Conservation (phyloP, 176 grass and related monocot genomes). For the Bromus sterilis region DNA sequence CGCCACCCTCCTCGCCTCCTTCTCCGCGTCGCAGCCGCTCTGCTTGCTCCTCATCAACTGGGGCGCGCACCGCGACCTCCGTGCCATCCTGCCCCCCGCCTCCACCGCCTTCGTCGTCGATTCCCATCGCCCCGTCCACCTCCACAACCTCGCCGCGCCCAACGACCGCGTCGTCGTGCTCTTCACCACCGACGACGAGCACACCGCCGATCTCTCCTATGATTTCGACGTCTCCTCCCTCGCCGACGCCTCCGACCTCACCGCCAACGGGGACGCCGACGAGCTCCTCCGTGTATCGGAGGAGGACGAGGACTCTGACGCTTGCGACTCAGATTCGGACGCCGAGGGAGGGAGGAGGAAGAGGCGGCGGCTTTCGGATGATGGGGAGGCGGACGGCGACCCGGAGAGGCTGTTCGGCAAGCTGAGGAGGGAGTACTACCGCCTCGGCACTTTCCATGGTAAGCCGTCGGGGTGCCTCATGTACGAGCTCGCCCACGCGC, state of each 20-base stretch:
- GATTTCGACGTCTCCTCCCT: constrained; percentile 68
- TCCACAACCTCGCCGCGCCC: constrained; percentile 58
- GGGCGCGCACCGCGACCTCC: constrained; percentile 63
- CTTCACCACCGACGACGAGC: constrained; percentile 65
- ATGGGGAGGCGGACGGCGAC: constrained; percentile 31
- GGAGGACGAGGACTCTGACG: constrained; percentile 23
- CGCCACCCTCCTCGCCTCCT: constrained; percentile 27
- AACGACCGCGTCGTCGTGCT: constrained; percentile 67
- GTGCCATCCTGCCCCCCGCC: constrained; percentile 28
- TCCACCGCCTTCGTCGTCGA: constrained; percentile 52
- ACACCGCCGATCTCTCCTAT: constrained; percentile 57
- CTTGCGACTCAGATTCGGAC: constrained; percentile 28
- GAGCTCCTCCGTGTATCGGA: constrained; percentile 1
- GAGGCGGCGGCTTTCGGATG: constrained; percentile 23
- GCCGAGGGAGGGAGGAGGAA: constrained; percentile 40
- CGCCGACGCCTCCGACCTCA: constrained; percentile 64
- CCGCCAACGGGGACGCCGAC: constrained; percentile 28
- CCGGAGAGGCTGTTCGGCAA: constrained; percentile 50
- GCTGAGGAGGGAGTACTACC: constrained; percentile 69
- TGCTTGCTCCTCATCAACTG: constrained; percentile 68
- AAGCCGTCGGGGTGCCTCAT: constrained; percentile 84
- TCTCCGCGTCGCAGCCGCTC: constrained; percentile 23
- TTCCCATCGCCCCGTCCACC: constrained; percentile 65
- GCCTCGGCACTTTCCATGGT: constrained; percentile 75
- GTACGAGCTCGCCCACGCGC: constrained; percentile 73